Evolutionary conservation across 306 rosid genomes (phyloP).

Genomic region (Vigna unguiculata): DNA sequence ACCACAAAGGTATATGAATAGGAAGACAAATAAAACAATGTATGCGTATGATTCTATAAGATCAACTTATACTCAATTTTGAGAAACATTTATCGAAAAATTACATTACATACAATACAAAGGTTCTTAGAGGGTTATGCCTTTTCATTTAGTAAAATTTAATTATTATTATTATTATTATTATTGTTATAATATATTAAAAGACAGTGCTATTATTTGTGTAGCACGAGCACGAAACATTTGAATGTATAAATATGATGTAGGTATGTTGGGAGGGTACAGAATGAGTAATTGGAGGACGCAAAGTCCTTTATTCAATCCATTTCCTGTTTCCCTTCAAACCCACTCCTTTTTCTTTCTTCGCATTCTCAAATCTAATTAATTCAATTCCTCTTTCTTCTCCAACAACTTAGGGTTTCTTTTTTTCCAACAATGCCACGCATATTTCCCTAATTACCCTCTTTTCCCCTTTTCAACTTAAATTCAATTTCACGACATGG

Average conservation of each 20-base stretch:
- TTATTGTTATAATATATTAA: background rate
- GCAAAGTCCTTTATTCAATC: background rate
- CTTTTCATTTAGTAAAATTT: background rate
- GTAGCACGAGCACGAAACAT: background rate
- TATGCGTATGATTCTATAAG: no score
- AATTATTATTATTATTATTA: no score
- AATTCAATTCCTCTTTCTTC: background rate
- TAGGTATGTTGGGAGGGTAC: background rate
- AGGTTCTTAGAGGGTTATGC: background rate
- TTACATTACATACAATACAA: background rate
- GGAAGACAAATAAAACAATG: no score
- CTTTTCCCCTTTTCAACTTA: background rate
- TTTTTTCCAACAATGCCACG: conserved; percentile 40
- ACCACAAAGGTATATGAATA: no score
- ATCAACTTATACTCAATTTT: no score
- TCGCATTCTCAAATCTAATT: background rate
- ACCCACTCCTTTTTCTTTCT: background rate
- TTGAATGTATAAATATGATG: background rate
- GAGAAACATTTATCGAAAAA: no score
- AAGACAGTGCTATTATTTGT: background rate
- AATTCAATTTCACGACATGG: conserved; percentile 49
- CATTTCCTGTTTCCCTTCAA: background rate
- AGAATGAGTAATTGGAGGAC: background rate
- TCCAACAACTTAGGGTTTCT: conserved; percentile 50
- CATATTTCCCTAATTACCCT: background rate